phyloP scores from a whole-genome alignment of 331 rosid genomes.

The Quercus phellos region DNA sequence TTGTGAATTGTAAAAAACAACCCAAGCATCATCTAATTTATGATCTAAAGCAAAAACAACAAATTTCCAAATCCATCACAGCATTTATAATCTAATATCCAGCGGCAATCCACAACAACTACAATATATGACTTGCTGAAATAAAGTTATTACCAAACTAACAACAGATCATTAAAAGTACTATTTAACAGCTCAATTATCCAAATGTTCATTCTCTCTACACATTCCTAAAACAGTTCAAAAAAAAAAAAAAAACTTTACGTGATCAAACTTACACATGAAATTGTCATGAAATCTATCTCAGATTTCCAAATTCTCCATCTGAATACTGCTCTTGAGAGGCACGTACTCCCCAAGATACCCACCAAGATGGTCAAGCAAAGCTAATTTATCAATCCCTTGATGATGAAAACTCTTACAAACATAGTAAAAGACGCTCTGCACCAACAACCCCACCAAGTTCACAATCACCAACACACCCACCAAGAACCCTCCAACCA shows the following conservation, averaged over 20 bases:
- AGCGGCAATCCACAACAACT: background rate
- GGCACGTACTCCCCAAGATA: conserved; percentile 99
- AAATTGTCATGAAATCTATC: background rate
- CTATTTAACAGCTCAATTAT: background rate
- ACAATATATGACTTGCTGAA: background rate
- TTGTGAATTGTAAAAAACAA: too few relatives aligned
- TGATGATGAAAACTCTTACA: conserved; percentile 92
- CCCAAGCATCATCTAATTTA: too few relatives aligned
- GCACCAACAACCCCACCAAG: conserved; percentile 73
- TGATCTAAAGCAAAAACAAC: background rate
- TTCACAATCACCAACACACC: conserved; percentile 84
- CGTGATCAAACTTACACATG: background rate
- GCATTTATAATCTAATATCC: background rate
- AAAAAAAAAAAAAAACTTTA: background rate
- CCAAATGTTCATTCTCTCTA: background rate
- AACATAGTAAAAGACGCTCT: conserved; percentile 91
- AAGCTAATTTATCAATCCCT: conserved; percentile 80
- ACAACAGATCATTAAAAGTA: background rate
- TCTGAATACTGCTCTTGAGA: conserved; percentile 84
- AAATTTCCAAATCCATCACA: background rate
- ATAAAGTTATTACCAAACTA: background rate
- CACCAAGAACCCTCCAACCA: conserved; percentile 77
- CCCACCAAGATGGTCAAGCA: conserved; percentile 90
- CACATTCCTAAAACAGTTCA: background rate
- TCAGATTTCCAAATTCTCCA: conserved; percentile 82